Evolutionary conservation across 208 protist genomes (phyloP).

Genomic region (Acanthamoeba sp.): DNA sequence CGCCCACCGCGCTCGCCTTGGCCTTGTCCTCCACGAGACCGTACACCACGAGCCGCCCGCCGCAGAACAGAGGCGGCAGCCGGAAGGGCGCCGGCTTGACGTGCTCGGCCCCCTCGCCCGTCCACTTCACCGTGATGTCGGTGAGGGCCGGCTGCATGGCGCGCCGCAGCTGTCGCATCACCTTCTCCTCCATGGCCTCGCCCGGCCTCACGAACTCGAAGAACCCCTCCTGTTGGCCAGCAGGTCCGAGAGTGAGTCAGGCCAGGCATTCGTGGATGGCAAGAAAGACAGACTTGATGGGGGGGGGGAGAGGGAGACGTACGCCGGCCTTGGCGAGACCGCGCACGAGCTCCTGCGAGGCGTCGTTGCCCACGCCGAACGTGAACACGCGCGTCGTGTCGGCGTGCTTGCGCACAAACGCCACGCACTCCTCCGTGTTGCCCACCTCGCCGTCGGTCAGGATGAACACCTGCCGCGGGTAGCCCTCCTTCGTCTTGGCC

Average conservation of each 20-base stretch:
- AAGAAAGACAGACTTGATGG: no score
- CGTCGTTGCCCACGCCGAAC: conserved; percentile 73
- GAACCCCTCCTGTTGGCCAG: conserved; percentile 49
- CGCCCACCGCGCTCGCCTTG: not conserved
- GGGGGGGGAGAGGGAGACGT: not conserved
- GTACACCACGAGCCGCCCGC: conserved; percentile 62
- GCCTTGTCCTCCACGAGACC: conserved; percentile 21
- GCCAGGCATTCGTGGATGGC: no score
- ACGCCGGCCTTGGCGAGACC: conserved; percentile 53
- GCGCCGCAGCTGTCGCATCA: conserved; percentile 75
- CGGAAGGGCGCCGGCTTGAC: conserved; percentile 25
- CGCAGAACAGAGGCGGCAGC: conserved; percentile 38
- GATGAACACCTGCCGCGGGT: conserved; percentile 77
- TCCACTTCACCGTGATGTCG: conserved; percentile 76
- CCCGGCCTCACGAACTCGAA: conserved; percentile 78
- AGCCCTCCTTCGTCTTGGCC: conserved; percentile 20
- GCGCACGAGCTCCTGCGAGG: conserved; percentile 66
- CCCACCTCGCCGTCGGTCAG: conserved; percentile 70
- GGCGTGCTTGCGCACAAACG: conserved; percentile 76
- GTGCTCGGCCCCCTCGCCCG: not conserved
- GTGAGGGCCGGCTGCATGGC: conserved; percentile 80
- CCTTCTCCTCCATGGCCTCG: conserved; percentile 75
- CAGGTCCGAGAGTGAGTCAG: not conserved
- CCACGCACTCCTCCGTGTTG: conserved; percentile 70
- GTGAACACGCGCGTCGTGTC: conserved; percentile 79